Evolutionary conservation across 805 yeast species (phyloP), one percentile per base, ranked within the genome.

Genomic region (Candida takata): DNA sequence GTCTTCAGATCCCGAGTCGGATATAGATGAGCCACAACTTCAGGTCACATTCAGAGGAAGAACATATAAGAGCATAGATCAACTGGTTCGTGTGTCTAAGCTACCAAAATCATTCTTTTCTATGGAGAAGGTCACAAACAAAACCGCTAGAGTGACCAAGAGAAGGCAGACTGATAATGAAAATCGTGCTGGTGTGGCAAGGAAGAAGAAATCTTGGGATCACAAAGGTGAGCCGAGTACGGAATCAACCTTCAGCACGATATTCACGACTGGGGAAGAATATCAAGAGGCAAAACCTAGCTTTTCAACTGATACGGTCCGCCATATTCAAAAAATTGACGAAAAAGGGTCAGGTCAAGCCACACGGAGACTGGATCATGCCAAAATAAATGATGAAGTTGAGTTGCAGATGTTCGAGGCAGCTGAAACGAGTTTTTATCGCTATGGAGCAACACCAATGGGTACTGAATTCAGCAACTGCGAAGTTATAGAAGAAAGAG

Each of bases 51-150:
- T 51, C 27, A 40, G 50, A 28, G 56, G 56, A 9, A 43, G 42
- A 29, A 23, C 37, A 0, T 51, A 51, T 31, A 47, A 37, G 9
- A 42, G 36, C 27, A 12, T 51, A 4, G 42, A 49, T 4, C 46
- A 43, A 15, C 31, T 51, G 11, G 36, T 53, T 1, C 34, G 45
- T 11, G 46, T 39, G 0, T 44, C 56, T n/a, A 37, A 40, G 6
- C 39, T 51, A 7, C 56, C 56, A 3, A 48, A 36, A 27, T 47
- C 53, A 2, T 49, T 38, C 32, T 49, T 48, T 29, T 42, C 47
- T 8, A 29, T 33, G 42, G 42, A 32, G 14, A 24, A 27, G 9
- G n/a, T n/a, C n/a, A 37, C 24, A 17, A 23, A 33, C 6, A 21
- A 6, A 23, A 25, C 36, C 10, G 24, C 24, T 10, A n/a, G 9